A percentile compares a stretch with the other conserved stretches of the same genome.
phyloP scores from a whole-genome alignment of 1,284 basidiomycete species.

The Tylopilus sp. region DNA sequence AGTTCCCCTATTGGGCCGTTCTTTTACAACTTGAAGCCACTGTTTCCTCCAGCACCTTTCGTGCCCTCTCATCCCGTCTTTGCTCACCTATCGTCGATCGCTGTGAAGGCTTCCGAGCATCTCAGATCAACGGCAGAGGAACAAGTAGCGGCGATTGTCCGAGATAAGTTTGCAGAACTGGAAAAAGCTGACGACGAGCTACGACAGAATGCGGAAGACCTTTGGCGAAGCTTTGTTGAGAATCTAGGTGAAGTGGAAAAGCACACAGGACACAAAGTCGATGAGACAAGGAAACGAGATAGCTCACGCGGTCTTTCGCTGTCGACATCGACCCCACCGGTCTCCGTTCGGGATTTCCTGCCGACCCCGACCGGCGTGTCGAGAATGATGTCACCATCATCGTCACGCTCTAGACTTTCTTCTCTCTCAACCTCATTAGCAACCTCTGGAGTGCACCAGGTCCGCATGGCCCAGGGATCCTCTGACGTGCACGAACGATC shows the following conservation, averaged over 20 bases:
- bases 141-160: slow-evolving; percentile 52
- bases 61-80: slow-evolving; percentile 73
- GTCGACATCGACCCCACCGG: slow-evolving; percentile 18
- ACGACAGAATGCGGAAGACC: slow-evolving; percentile 52
- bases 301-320: slow-evolving; percentile 20
- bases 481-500: slow-evolving; percentile 12
- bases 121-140: slow-evolving; percentile 57
- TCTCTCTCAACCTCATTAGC: slow-evolving; percentile 68
- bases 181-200: slow-evolving; percentile 53
- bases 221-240: slow-evolving; percentile 61
- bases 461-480: slow-evolving; percentile 24
- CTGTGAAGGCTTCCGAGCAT: slow-evolving; percentile 50
- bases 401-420: slow-evolving; percentile 44
- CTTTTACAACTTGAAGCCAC: slow-evolving; percentile 47
- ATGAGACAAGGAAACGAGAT: slow-evolving; percentile 23
- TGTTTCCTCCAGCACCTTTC: slow-evolving; percentile 74
- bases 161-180: slow-evolving; percentile 55
- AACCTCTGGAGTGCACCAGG: slow-evolving; percentile 56
- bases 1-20: slow-evolving; percentile 36
- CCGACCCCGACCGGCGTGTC: slow-evolving; percentile 43
- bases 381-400: slow-evolving; percentile 34
- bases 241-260: slow-evolving; percentile 47
- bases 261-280: slow-evolving; percentile 29
- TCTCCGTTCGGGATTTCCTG: slow-evolving; percentile 50
- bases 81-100: slow-evolving; percentile 56